phyloP scores from a whole-genome alignment of 306 rosid genomes.

The Dryas octopetala region DNA sequence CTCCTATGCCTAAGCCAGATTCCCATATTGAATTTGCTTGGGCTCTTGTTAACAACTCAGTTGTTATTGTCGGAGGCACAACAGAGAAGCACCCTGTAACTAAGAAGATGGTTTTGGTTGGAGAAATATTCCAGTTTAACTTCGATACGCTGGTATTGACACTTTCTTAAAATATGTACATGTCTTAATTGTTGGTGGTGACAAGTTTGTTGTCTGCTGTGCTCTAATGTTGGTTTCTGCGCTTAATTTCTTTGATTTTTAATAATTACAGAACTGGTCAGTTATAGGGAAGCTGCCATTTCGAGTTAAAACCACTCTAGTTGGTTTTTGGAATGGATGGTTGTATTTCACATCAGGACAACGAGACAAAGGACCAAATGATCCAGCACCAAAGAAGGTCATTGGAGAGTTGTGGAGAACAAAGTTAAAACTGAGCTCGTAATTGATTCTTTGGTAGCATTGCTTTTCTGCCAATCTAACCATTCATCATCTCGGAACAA shows the following conservation, averaged over 20 bases:
- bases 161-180: neutral
- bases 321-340: slow-evolving; percentile 89
- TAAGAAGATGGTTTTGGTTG: slow-evolving; percentile 81
- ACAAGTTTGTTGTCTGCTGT: no score
- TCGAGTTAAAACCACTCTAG: slow-evolving; percentile 86
- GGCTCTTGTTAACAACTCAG: slow-evolving; percentile 75
- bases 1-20: slow-evolving; percentile 81
- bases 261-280: slow-evolving; percentile 74
- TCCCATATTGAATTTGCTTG: slow-evolving; percentile 86
- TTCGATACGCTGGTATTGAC: slow-evolving; percentile 54
- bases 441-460: slow-evolving; percentile 24
- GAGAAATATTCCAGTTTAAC: slow-evolving; percentile 80
- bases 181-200: neutral
- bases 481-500: neutral
- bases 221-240: slow-evolving; percentile 8
- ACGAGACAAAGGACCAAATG: slow-evolving; percentile 77
- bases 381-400: slow-evolving; percentile 87
- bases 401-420: slow-evolving; percentile 84
- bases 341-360: slow-evolving; percentile 93
- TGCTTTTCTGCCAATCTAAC: neutral
- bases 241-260: slow-evolving; percentile 3
- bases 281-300: slow-evolving; percentile 82
- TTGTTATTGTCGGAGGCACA: slow-evolving; percentile 79
- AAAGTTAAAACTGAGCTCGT: slow-evolving; percentile 52
- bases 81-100: slow-evolving; percentile 85